Evolutionary conservation across 768 basidiomycete species (phyloP).

Genomic region (Tremella yokohamensis): DNA sequence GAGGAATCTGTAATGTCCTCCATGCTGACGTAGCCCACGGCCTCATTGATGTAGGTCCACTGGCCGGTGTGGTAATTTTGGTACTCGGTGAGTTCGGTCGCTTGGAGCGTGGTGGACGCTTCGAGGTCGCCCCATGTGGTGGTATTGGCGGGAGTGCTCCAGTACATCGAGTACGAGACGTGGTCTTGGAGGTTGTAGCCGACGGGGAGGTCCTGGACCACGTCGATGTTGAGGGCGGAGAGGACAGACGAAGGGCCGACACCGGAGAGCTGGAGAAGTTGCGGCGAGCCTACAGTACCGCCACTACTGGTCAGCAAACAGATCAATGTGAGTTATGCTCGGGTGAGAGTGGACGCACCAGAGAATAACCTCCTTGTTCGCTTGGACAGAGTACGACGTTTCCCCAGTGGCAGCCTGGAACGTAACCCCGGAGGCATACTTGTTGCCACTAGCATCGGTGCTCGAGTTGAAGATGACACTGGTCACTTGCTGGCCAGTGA

Average conservation of each 20-base stretch:
- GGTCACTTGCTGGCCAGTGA: constrained; percentile 62
- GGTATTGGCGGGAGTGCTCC: constrained; percentile 36
- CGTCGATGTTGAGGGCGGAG: constrained; percentile 57
- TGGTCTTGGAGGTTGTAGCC: constrained; percentile 73
- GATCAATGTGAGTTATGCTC: too few species aligned
- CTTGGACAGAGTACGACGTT: constrained; percentile 55
- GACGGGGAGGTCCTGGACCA: constrained; percentile 66
- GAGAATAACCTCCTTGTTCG: constrained; percentile 62
- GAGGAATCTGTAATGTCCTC: constrained; percentile 25
- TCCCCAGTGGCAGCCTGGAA: constrained; percentile 54
- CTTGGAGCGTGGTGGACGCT: constrained; percentile 22
- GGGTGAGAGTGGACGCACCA: constrained; percentile 26
- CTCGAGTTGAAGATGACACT: constrained; percentile 55
- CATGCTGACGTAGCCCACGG: constrained; percentile 40
- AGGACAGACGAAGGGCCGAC: constrained; percentile 67
- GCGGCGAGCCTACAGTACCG: constrained; percentile 56
- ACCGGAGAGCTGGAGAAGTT: constrained; percentile 65
- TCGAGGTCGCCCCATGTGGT: constrained; percentile 38
- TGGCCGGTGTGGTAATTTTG: constrained; percentile 29
- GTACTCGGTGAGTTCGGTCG: constrained; percentile 23
- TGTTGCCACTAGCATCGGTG: constrained; percentile 44
- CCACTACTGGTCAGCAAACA: constrained; percentile 35
- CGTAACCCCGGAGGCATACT: constrained; percentile 56
- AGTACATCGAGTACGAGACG: constrained; percentile 47
- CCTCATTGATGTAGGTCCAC: constrained; percentile 46